A percentile compares a stretch with the other conserved stretches of the same genome.
phyloP scores from a whole-genome alignment of 2,329 filamentous ascomycete genomes.

The Paecilomyces niveus region DNA sequence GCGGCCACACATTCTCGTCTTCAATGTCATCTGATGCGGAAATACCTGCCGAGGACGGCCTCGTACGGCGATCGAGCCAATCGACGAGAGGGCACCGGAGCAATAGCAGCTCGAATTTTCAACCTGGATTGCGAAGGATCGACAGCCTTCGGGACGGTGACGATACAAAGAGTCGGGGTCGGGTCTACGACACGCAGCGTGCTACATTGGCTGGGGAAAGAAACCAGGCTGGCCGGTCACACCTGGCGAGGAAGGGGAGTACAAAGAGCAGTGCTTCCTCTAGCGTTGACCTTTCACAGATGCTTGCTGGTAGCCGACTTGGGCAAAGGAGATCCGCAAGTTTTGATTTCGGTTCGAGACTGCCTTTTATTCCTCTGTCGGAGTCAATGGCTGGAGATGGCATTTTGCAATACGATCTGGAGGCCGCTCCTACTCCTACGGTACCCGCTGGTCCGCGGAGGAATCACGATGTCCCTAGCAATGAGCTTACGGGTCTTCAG shows the following conservation, averaged over 20 bases:
- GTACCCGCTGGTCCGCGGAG: constrained; percentile 72
- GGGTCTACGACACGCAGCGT: constrained; percentile 25
- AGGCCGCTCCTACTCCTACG: constrained; percentile 79
- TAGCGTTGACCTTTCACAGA: constrained; percentile 64
- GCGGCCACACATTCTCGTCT: constrained; percentile 55
- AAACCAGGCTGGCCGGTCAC: constrained; percentile 37
- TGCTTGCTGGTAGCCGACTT: constrained; percentile 25
- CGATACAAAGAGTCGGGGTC: constrained; percentile 30
- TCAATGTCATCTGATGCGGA: constrained; percentile 54
- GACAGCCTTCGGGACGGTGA: constrained; percentile 52
- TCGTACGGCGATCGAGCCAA: constrained; percentile 35
- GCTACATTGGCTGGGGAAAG: constrained; percentile 16
- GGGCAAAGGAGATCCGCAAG: constrained; percentile 37
- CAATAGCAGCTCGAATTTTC: constrained; percentile 72
- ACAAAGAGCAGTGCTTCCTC: constrained; percentile 65
- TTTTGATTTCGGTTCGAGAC: constrained; percentile 37
- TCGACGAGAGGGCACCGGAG: constrained; percentile 55
- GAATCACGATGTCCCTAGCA: constrained; percentile 32
- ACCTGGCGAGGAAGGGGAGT: constrained; percentile 56
- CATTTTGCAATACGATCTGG: constrained; percentile 48
- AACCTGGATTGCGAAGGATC: constrained; percentile 52
- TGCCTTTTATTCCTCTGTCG: constrained; percentile 16
- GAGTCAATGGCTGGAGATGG: constrained; percentile 16
- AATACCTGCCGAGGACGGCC: constrained; percentile 29
- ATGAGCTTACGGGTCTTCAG: constrained; percentile 18